A percentile compares a stretch with the other conserved stretches of the same genome.
phyloP scores from a whole-genome alignment of 495 filamentous ascomycete genomes.

The Aspergillus cavernicola region DNA sequence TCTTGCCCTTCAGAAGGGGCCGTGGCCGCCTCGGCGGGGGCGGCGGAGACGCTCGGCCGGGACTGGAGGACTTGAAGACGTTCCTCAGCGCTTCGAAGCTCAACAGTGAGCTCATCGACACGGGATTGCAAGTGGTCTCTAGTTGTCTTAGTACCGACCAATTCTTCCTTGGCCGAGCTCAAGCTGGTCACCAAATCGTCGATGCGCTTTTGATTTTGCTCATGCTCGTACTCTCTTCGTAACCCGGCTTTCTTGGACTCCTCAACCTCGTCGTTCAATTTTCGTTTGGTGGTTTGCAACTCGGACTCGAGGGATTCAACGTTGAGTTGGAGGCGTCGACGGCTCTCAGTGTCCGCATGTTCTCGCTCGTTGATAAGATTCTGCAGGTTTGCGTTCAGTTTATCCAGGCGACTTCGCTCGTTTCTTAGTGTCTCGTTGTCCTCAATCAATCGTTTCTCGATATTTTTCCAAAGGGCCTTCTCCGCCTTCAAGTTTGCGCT shows the following conservation, averaged over 20 bases:
- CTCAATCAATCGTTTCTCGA: slow-evolving; percentile 79
- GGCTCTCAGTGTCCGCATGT: slow-evolving; percentile 73
- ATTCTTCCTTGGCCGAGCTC: slow-evolving; percentile 73
- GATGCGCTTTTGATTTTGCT: slow-evolving; percentile 80
- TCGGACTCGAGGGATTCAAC: slow-evolving; percentile 76
- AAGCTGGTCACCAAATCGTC: slow-evolving; percentile 83
- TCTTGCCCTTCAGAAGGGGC: slow-evolving; percentile 43
- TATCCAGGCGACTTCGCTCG: slow-evolving; percentile 77
- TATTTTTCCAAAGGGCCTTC: slow-evolving; percentile 84
- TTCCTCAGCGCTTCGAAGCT: slow-evolving; percentile 85
- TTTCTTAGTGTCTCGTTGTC: slow-evolving; percentile 82
- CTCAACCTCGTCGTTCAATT: slow-evolving; percentile 78
- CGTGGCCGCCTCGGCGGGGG: slow-evolving; percentile 28
- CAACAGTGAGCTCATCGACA: slow-evolving; percentile 82
- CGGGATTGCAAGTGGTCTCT: slow-evolving; percentile 82
- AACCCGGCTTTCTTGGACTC: slow-evolving; percentile 72
- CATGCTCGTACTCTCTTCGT: slow-evolving; percentile 81
- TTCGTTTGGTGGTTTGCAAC: slow-evolving; percentile 71
- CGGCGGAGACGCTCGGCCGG: slow-evolving; percentile 54
- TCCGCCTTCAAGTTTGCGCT: slow-evolving; percentile 91
- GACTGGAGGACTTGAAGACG: slow-evolving; percentile 74
- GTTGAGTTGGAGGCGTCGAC: slow-evolving; percentile 69
- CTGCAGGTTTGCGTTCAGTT: slow-evolving; percentile 73
- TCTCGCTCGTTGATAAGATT: slow-evolving; percentile 88
- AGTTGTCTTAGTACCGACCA: slow-evolving; percentile 75